These are phyloP conservation scores for Oryza punctata DNA, from an alignment of 176 grass and related monocot species.

Conservation along the genomic window DNA sequence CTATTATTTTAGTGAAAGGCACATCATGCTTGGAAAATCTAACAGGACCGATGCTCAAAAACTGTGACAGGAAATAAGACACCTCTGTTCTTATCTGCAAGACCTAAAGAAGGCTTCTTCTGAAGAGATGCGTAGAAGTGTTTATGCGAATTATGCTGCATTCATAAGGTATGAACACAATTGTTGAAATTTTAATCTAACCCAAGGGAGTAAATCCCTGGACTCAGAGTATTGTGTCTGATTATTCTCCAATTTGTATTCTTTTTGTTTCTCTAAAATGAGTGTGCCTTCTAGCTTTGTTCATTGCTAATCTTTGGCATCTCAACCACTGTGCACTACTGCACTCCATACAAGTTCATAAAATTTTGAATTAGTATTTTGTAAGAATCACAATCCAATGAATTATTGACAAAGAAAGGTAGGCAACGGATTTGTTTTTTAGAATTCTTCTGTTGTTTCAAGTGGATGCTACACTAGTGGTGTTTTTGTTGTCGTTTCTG, in stretches of 20 bases:
- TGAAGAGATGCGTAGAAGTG: constrained; percentile 95
- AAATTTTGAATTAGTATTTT: constrained; percentile 5
- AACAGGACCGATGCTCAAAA: constrained; percentile 26
- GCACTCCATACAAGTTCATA: neutral
- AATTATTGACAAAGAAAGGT: neutral
- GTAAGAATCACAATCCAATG: neutral
- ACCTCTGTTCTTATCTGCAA: constrained; percentile 83
- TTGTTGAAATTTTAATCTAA: neutral
- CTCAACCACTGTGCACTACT: neutral
- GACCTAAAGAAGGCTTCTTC: constrained; percentile 97
- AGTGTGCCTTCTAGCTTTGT: neutral
- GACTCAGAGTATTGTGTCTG: neutral
- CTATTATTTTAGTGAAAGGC: neutral
- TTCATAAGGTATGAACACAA: constrained; percentile 53
- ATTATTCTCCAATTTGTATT: neutral
- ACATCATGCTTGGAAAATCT: constrained; percentile 3
- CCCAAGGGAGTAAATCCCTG: neutral
- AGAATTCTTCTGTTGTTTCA: constrained; percentile 14
- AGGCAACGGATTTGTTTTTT: neutral
- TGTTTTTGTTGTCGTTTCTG: neutral
- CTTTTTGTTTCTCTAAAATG: neutral
- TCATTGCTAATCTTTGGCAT: neutral
- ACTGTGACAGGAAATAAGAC: constrained; percentile 83
- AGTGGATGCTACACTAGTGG: neutral
- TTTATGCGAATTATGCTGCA: constrained; percentile 81